Base-by-base conservation (phyloP, 1,284 basidiomycete species). In the Marasmius oreades region DNA sequence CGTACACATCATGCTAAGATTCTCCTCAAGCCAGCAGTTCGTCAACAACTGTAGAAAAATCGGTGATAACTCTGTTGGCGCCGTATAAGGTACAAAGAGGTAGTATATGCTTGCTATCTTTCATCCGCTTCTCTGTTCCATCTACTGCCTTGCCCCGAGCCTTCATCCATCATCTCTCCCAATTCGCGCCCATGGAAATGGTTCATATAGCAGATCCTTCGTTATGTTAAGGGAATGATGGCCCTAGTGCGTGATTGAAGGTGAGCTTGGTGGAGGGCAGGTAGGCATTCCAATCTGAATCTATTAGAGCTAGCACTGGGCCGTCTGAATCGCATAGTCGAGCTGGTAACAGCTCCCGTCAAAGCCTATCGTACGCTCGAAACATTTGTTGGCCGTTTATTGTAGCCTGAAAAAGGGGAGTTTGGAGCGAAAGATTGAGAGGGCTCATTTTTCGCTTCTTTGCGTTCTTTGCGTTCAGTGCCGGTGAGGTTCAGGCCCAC, bases 371-470 rank as follows among this genome's bases (percentile, higher is more conserved):
- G 39, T 42, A 42, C 16, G 16, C 39, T 16, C 7, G 5, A 16
- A 42, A 8, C 7, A 16, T 42, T 33, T 33, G 47, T 16, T 50
- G 24, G n/a, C n/a, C n/a, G n/a, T n/a, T n/a, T n/a, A n/a, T n/a
- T n/a, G n/a, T 8, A 26, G 20, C n/a, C n/a, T 11, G 28, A 6
- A 31, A 14, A 12, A 26, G 5, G n/a, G 4, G n/a, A n/a, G n/a
- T 16, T 33, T 26, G 24, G 24, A 31, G 12, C 31, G 34, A 33
- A 54, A 51, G 16, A 50, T 10, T 26, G 28, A 31, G 37, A 45
- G 26, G 28, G 28, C 5, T 52, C 53, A 2, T 48, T 45, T 36
- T 46, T 45, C 3, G 56, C 53, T n/a, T 37, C 39, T 39, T 57
- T 57, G 20, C 34, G 47, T 20, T 47, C n/a, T n/a, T n/a, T n/a